These are phyloP conservation scores for Moniliophthora roreri DNA, from an alignment of 1,284 basidiomycete genomes.

Conservation along the genomic window DNA sequence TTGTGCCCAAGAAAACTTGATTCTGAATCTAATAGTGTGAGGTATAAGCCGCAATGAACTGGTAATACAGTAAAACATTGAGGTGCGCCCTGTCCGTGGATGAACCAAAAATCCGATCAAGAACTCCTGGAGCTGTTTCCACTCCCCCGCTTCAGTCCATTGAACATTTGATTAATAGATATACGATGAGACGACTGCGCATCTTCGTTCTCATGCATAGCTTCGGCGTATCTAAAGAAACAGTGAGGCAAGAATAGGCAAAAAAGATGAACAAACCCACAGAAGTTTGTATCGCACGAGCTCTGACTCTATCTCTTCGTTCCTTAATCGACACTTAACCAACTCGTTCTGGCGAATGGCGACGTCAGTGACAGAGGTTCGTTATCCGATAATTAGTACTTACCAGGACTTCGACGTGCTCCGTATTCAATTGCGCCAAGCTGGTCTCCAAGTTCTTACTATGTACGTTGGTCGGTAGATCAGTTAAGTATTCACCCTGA, in stretches of 20 bases:
- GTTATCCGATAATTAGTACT: slow-evolving; percentile 19
- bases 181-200: slow-evolving; percentile 73
- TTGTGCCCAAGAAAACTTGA: no score
- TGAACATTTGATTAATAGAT: slow-evolving; percentile 32
- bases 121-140: slow-evolving; percentile 9
- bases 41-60: no score
- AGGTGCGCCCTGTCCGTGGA: no score
- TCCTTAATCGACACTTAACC: slow-evolving; percentile 81
- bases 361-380: neutral
- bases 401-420: slow-evolving; percentile 77
- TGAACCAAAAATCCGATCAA: no score
- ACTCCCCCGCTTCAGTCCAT: slow-evolving; percentile 14
- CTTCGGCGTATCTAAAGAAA: slow-evolving; percentile 75
- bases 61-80: no score
- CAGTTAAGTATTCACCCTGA: slow-evolving; percentile 3
- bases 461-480: slow-evolving; percentile 4
- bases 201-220: slow-evolving; percentile 83
- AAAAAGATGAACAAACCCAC: slow-evolving; percentile 44
- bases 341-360: slow-evolving; percentile 71
- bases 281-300: slow-evolving; percentile 89
- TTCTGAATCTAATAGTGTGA: no score
- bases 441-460: slow-evolving; percentile 80
- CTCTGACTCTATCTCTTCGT: slow-evolving; percentile 89
- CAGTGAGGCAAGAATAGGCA: slow-evolving; percentile 2
- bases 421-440: slow-evolving; percentile 76